Evolutionary conservation across 1,139 yeast genomes (phyloP), one percentile per base, ranked within the genome.

Genomic region (Ogataea hybrid): DNA sequence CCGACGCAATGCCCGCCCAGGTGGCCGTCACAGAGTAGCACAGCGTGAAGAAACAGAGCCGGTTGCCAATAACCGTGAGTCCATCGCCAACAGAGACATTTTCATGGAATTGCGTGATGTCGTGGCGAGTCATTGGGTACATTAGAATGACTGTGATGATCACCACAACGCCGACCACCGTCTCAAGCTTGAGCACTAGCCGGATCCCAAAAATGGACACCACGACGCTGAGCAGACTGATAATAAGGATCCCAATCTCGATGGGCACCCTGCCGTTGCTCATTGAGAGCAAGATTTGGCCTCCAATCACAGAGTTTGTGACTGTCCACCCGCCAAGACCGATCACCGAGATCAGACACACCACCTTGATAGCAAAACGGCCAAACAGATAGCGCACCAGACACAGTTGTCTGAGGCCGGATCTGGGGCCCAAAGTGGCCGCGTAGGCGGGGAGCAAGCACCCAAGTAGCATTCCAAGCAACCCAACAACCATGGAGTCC

Each of bases 321-420:
- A 87, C 81, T 14, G 90, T 77, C 95, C 95, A 87, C 17, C 95
- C 95, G 54, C 84, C 63, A n/a, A 83, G 82, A 36, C 95, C 92
- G 40, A 84, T 62, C 44, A 84, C 77, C 34, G 85, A 75, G 28
- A 83, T 75, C 33, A 87, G 59, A 2, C 87, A 80, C 35, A 85
- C 83, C 42, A 84, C 65, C 58, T 84, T 82, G 30, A 87, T 89
- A 49, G 81, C 77, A 83, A 84, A 84, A 79, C 89, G 82, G 1
- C 96, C 95, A 60, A 85, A 86, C 36, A 85, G 67, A 56, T 75
- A 85, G 47, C 95, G 70, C 0, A 90, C 84, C 16, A 87, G 74
- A 7, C 86, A 90, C 89, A 87, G 84, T 60, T 86, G 95, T 53
- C 96, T 70, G 49, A 90, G 77, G 0, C 96, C 96, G 0, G 94